Conservation (phyloP, 2,329 filamentous ascomycete species). For the Penicillium sp. region DNA sequence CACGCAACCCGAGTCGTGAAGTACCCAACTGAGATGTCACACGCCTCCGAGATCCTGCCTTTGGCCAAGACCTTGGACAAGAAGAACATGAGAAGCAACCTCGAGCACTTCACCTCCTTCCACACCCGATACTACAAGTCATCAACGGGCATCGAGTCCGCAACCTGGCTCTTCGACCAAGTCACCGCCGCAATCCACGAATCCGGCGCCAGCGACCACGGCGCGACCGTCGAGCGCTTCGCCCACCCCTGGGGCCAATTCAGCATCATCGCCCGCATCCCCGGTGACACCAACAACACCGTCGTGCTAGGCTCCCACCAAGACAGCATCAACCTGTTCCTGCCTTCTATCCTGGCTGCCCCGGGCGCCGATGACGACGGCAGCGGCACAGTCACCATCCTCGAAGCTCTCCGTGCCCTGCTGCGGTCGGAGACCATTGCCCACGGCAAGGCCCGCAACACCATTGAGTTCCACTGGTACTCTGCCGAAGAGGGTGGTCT, state of each 20-base stretch:
- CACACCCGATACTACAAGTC: conserved; percentile 62
- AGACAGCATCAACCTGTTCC: conserved; percentile 90
- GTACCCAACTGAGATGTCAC: conserved; percentile 67
- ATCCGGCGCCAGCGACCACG: conserved; percentile 67
- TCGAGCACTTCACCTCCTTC: conserved; percentile 67
- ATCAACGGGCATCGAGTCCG: conserved; percentile 73
- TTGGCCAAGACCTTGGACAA: conserved; percentile 72
- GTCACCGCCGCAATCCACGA: conserved; percentile 71
- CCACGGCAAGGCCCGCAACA: conserved; percentile 74
- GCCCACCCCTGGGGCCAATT: conserved; percentile 84
- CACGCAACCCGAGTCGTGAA: conserved; percentile 48
- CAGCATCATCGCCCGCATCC: conserved; percentile 88
- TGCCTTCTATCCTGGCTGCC: conserved; percentile 79
- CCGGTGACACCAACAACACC: conserved; percentile 80
- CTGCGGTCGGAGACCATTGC: conserved; percentile 71
- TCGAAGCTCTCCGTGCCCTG: conserved; percentile 83
- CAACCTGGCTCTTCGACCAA: conserved; percentile 78
- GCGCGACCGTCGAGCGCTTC: conserved; percentile 72
- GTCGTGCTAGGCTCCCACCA: conserved; percentile 90
- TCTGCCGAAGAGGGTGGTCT: conserved; percentile 86
- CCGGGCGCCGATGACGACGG: conserved; percentile 97
- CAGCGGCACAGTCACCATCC: conserved; percentile 88
- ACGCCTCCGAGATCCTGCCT: conserved; percentile 66
- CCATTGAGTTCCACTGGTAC: conserved; percentile 97
- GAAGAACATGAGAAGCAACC: conserved; percentile 72